Conservation (phyloP, 768 basidiomycete genomes). For the Calocera viscosa region DNA sequence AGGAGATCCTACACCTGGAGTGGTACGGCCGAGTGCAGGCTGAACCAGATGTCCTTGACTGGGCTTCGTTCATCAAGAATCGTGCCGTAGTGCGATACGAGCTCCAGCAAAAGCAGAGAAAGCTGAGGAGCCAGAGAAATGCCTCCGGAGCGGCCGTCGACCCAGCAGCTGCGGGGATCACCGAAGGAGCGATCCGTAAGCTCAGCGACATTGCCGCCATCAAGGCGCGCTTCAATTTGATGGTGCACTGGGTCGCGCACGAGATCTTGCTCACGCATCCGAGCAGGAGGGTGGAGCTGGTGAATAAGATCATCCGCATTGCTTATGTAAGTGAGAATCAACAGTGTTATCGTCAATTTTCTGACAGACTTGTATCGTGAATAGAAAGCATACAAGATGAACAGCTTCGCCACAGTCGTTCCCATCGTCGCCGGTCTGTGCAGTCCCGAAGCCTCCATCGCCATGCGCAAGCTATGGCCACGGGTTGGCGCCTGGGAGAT, state of each 20-base stretch:
- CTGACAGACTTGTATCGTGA: neutral
- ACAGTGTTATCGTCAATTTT: conserved; percentile 5
- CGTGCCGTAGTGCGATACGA: conserved; percentile 45
- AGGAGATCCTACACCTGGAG: conserved; percentile 43
- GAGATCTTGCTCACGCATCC: conserved; percentile 70
- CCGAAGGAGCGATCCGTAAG: conserved; percentile 28
- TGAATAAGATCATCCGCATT: conserved; percentile 70
- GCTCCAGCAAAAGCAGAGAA: conserved; percentile 10
- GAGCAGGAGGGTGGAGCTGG: conserved; percentile 47
- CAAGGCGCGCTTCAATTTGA: conserved; percentile 71
- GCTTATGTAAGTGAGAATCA: conserved; percentile 52
- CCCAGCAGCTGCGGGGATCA: neutral
- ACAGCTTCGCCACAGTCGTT: conserved; percentile 65
- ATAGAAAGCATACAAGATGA: conserved; percentile 68
- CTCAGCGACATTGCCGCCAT: conserved; percentile 62
- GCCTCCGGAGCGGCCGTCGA: neutral
- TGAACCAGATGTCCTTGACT: conserved; percentile 52
- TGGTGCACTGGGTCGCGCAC: conserved; percentile 65
- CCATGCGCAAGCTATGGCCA: conserved; percentile 55
- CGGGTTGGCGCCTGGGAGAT: conserved; percentile 57
- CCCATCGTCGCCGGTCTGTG: conserved; percentile 69
- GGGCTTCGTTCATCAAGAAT: conserved; percentile 71
- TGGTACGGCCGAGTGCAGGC: conserved; percentile 12
- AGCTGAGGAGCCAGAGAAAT: conserved; percentile 11
- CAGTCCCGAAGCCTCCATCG: conserved; percentile 52